Base-by-base conservation (phyloP, 345 rosid genomes). In the Eucalyptus decipiens region DNA sequence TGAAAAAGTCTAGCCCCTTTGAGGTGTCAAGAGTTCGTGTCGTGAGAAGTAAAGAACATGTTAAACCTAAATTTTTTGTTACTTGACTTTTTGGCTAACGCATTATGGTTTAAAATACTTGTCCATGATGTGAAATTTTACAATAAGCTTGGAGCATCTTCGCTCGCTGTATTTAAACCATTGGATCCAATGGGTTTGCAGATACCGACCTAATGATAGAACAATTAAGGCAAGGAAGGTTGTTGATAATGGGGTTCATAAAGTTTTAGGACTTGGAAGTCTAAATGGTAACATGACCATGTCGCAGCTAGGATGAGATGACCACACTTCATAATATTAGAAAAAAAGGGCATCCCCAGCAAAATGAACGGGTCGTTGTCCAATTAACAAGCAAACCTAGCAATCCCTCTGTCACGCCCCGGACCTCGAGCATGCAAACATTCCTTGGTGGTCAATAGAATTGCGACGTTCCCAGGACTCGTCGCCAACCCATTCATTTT, bases 181-280 rank as follows among this genome's bases (percentile, higher is more conserved):
- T 62, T 3, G 69, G 69, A 62, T 28, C 69, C 6, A 3, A 3
- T 13, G 17, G 34, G 32, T 10, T 62, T 4, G 1, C 69, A 62
- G 0, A 62, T 62, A 28, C 5, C 2, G 9, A 60, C 32, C 69
- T 60, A 28, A 60, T 60, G 69, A 60, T 60, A 4, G 8, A 60
- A 60, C 17, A 13, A 16, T 13, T 13, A 30, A 11, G 69, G 17
- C 4, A 30, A 62, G 72, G 37, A 62, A 30, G 34, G 67, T 11
- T 13, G 67, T 3, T 2, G 7, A 60, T 13, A 23, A 58, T 10
- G 9, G 9, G n/a, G 3, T 3, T 7, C 8, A 2, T 5, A 3
- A 11, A 60, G n/a, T 11, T 60, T 60, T 5, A 60, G n/a, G n/a
- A 60, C 15, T 24, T 26, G 15, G 65, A 6, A 24, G 65, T 11